These are phyloP conservation scores for Pythium aristosporum DNA, from an alignment of 352 stramenopile species.

Conservation along the genomic window DNA sequence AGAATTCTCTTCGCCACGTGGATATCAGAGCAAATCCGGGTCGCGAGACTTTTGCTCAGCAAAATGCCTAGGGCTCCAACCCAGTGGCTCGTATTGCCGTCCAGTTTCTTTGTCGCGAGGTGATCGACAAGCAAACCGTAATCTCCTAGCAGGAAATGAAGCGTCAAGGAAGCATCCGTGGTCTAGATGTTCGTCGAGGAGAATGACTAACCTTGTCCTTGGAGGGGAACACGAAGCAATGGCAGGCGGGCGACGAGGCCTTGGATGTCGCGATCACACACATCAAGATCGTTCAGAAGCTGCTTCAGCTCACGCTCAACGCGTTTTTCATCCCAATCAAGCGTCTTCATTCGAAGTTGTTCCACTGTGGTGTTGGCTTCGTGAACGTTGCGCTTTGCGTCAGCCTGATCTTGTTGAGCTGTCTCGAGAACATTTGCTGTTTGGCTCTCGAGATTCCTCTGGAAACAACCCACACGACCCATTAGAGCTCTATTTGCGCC, in stretches of 20 bases:
- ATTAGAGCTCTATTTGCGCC: neutral
- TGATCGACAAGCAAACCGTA: slow-evolving; percentile 24
- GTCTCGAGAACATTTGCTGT: neutral
- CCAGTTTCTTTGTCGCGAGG: slow-evolving; percentile 4
- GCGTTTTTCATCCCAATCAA: slow-evolving; percentile 3
- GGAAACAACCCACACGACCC: neutral
- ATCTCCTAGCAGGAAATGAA: slow-evolving; percentile 12
- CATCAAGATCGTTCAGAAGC: neutral
- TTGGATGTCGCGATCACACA: slow-evolving; percentile 1
- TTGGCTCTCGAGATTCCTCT: neutral
- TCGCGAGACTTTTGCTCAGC: slow-evolving; percentile 18
- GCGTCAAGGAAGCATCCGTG: neutral
- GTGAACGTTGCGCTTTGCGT: neutral
- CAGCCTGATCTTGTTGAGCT: neutral
- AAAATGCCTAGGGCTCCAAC: slow-evolving; percentile 15
- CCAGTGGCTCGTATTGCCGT: neutral
- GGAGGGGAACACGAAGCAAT: slow-evolving; percentile 1
- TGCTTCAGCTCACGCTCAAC: neutral
- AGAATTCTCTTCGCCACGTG: slow-evolving; percentile 25
- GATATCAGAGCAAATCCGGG: slow-evolving; percentile 19
- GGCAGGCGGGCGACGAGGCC: slow-evolving; percentile 6
- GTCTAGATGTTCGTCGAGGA: neutral
- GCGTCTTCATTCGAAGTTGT: slow-evolving; percentile 1
- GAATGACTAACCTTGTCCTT: slow-evolving; percentile 17
- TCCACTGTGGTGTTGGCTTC: neutral